Evolutionary conservation across 495 filamentous ascomycete species (phyloP), one percentile per base, ranked within the genome.

Genomic region (Aspergillus heteromorphus): DNA sequence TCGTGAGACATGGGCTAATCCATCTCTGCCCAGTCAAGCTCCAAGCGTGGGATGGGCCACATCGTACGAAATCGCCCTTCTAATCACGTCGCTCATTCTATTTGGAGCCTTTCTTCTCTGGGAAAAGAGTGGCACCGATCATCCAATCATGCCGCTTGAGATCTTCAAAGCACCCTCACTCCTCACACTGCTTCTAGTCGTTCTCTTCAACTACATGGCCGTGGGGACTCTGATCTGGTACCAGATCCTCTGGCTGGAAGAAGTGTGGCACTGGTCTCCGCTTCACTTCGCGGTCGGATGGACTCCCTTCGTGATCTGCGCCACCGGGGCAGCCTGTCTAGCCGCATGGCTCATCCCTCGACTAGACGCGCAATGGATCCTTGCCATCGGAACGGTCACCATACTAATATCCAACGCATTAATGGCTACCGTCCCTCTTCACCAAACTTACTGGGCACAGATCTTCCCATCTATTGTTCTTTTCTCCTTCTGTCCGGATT

Each of bases 141-240:
- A 71, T 6, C 79, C 78, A 0, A 78, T 81, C 29, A 65, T 81
- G 60, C 79, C 79, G 0, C 60, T 80, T 7, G 65, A 71, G 10
- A 79, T 81, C 18, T 83, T 77, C 63, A 71, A 70, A 10, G 70
- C 74, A 2, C 79, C 77, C 4, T 77, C 72, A 0, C 78, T 81
- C 65, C 62, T 66, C 4, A 64, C 66, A 1, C 55, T 83, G n/a
- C 60, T 81, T 21, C 48, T 81, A 7, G 73, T 77, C 31, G 70
- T 74, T 17, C 63, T 81, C 17, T 65, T 81, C 27, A 73, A 70
- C 40, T 78, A 78, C 60, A 83, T 83, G 78, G 65, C 73, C 13
- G 65, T 76, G 6, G 76, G 77, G 3, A 79, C 68, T 8, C 56
- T 70, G 10, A 64, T 80, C 40, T 81, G 77, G 76, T 81, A 80